Evolutionary conservation across 306 rosid genomes (phyloP), one percentile per base, ranked within the genome.

Genomic region (Abrus pulchellus): DNA sequence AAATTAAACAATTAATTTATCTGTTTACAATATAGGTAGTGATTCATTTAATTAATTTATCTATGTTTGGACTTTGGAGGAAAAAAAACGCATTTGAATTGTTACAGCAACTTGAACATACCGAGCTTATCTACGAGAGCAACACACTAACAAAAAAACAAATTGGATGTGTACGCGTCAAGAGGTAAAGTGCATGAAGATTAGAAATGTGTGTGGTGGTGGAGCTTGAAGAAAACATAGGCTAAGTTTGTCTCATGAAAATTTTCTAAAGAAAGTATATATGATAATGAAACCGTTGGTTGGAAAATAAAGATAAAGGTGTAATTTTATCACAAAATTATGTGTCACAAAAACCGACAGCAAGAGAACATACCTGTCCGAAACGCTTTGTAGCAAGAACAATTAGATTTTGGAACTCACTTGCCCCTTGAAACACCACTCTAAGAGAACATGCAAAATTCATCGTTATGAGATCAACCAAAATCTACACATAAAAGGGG

Each of bases 331-430:
- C 40, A 36, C 40, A 36, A 4, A 36, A 36, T 2, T 36, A 2
- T 2, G 4, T 36, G 40, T 2, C 4, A 36, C 4, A 36, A 36
- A 36, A 6, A 62, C 3, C 2, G 29, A 13, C 0, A 8, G 6
- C 2, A 48, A 38, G 13, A 64, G 38, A 72, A 54, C 40, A 55
- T 36, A 54, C 77, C 77, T 72, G 54, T 54, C 77, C 77, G 9
- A 54, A 72, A 3, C 36, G 20, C 32, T 40, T 54, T 38, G 52
- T 54, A 5, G 44, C 30, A 5, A 72, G 27, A 38, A 72, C 9
- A 1, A 27, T 2, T 9, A 72, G 66, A 2, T 9, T 3, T 27
- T 72, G 77, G 28, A 36, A 5, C 6, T 9, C 63, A 54, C 38
- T 72, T 5, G 28, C 4, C 6, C 1, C 65, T 20, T 1, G 11